Evolutionary conservation across 2,329 filamentous ascomycete genomes (phyloP).

Genomic region (Diplodia scrobiculata): DNA sequence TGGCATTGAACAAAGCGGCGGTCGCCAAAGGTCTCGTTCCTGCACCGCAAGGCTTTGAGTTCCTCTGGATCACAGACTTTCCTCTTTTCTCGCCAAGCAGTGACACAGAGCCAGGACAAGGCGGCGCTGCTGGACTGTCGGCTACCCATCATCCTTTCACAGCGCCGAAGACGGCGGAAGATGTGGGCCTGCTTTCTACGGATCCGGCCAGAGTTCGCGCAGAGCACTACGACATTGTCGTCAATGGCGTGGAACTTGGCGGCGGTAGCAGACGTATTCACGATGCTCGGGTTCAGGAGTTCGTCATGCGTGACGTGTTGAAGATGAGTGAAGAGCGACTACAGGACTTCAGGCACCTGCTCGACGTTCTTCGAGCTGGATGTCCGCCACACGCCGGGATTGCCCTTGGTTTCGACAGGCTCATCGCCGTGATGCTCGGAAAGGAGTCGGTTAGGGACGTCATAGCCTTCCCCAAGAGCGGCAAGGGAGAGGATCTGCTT

Average conservation of each 20-base stretch:
- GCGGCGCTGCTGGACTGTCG: slow-evolving; percentile 74
- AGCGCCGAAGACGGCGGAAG: slow-evolving; percentile 70
- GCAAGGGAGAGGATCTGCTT: slow-evolving; percentile 82
- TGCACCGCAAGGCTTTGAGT: slow-evolving; percentile 59
- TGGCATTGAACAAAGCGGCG: slow-evolving; percentile 68
- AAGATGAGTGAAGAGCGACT: slow-evolving; percentile 72
- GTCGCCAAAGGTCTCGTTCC: slow-evolving; percentile 63
- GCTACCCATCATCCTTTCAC: slow-evolving; percentile 97
- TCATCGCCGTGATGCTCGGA: slow-evolving; percentile 77
- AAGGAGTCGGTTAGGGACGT: slow-evolving; percentile 83
- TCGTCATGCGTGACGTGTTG: slow-evolving; percentile 79
- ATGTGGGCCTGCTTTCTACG: slow-evolving; percentile 72
- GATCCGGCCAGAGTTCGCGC: slow-evolving; percentile 73
- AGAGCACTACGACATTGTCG: slow-evolving; percentile 92
- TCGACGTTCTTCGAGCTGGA: slow-evolving; percentile 78
- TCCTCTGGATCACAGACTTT: slow-evolving; percentile 87
- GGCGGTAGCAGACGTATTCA: slow-evolving; percentile 94
- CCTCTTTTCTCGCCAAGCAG: slow-evolving; percentile 81
- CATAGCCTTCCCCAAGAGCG: slow-evolving; percentile 94
- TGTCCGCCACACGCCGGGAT: slow-evolving; percentile 95
- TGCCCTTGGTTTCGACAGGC: slow-evolving; percentile 85
- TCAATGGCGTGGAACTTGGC: slow-evolving; percentile 92
- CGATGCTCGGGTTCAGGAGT: slow-evolving; percentile 76
- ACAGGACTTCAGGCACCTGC: slow-evolving; percentile 79
- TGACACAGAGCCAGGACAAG: slow-evolving; percentile 72